Evolutionary conservation across 176 grass and related monocot species (phyloP).

Genomic region (Triticum aestivum): IWGSC_CS_RefSeq_v2.1 NC_057803.1:503815362-503815861

Average conservation of each 20-base stretch:
- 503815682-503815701: slow-evolving; percentile 11
- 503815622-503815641: slow-evolving; percentile 39
- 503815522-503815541: slow-evolving; percentile 50
- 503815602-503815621: slow-evolving; percentile 14
- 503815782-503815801: background rate
- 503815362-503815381: slow-evolving; percentile 78
- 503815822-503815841: background rate
- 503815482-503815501: background rate
- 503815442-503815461: background rate
- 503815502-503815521: slow-evolving; percentile 29
- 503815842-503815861: background rate
- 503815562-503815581: slow-evolving; percentile 46
- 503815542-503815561: slow-evolving; percentile 53
- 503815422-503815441: background rate
- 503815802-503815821: background rate
- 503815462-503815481: background rate
- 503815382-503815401: slow-evolving; percentile 26
- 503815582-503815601: slow-evolving; percentile 50
- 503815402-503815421: slow-evolving; percentile 8
- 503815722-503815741: slow-evolving; percentile 1
- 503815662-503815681: background rate
- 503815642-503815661: slow-evolving; percentile 54
- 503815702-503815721: slow-evolving; percentile 14
- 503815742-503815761: slow-evolving; percentile 11
- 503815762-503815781: slow-evolving; percentile 2